Base-by-base conservation (phyloP, 164 flowering plant species). In the Magnolia sinica region DNA sequence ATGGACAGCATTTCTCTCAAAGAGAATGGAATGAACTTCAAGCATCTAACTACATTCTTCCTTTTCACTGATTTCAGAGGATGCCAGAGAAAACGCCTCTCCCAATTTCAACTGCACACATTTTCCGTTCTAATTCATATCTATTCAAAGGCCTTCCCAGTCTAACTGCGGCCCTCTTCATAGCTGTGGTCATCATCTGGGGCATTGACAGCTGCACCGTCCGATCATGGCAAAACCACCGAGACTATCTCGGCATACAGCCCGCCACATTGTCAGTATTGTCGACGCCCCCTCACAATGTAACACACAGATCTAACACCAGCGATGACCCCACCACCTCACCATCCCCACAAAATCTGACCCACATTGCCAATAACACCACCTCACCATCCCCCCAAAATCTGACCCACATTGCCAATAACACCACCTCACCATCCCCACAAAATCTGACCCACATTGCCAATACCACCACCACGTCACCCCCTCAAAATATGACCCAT, bases 121-220 rank as follows among this genome's bases (percentile, higher is more conserved):
- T 79, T 73, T 71, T 73, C 10, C 77, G 85, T 74, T 64, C 87
- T 51, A 82, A 77, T 61, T 84, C 87, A 19, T 70, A 85, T 81
- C 82, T 87, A 50, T 83, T 82, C 13, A 83, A 87, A 87, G 74
- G 89, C 50, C 83, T 87, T 70, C 83, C 88, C 68, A 68, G 86
- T 9, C 64, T 90, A n/a, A 76, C 85, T 9, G 74, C 81, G 61
- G 24, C 78, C 20, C 86, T 87, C 65, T 82, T 87, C 75, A 29
- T 90, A n/a, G 91, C 84, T 14, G 81, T 90, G 84, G 75, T 89
- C 74, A 73, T 86, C 9, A 78, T 92, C 66, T 90, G 91, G 91
- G 84, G 90, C 78, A 83, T 90, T 18, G 93, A 88, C 82, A 88
- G 88, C 1, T 72, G 85, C 71, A 80, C 79, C 16, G 49, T 87